phyloP scores from a whole-genome alignment of 331 rosid genomes.

The Malus hybrid region DNA sequence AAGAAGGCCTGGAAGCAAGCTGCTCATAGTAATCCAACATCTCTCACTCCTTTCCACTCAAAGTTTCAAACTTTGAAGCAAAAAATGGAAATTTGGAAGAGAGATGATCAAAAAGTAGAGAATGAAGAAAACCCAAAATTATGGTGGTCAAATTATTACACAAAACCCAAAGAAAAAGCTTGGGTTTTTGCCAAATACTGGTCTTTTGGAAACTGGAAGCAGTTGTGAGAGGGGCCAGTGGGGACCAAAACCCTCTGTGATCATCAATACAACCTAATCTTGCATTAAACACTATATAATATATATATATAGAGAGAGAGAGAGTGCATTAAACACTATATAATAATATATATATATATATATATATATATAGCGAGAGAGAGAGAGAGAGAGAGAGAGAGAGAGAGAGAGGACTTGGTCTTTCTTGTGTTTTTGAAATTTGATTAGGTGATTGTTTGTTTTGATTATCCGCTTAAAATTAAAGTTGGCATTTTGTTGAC shows the following conservation, averaged over 20 bases:
- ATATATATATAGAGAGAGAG: background rate
- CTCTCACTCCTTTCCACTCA: background rate
- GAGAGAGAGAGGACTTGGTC: background rate
- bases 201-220: constrained; percentile 19
- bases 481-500: constrained; percentile 12
- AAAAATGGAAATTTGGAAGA: background rate
- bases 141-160: background rate
- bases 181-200: constrained; percentile 10
- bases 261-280: constrained; percentile 1
- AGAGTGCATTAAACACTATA: constrained; percentile 3
- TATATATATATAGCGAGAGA: background rate
- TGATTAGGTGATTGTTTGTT: background rate
- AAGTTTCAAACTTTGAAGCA: background rate
- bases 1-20: constrained; percentile 44
- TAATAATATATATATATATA: no score
- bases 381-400: background rate
- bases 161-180: background rate
- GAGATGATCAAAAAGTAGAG: constrained; percentile 2
- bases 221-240: background rate
- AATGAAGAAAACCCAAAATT: constrained; percentile 13
- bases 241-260: background rate
- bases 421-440: background rate
- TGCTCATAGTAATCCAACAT: constrained; percentile 47
- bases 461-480: background rate
- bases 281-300: background rate